phyloP scores from a whole-genome alignment of 352 stramenopile genomes.

The Aphanomyces astaci region DNA sequence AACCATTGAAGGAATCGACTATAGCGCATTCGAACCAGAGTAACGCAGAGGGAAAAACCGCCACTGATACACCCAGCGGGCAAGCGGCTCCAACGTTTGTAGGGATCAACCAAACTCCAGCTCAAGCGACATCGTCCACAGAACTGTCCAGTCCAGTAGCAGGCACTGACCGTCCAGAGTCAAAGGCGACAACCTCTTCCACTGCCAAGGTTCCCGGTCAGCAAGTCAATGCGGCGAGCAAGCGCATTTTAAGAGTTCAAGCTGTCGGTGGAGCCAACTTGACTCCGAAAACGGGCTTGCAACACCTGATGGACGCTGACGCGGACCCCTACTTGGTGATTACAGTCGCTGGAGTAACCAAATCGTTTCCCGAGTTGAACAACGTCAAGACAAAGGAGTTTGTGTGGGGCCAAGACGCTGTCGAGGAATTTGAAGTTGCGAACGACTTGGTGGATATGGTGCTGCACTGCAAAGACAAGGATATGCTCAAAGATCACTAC shows the following conservation, averaged over 20 bases:
- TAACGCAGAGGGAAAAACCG: neutral
- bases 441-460: constrained; percentile 24
- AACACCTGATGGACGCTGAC: constrained; percentile 32
- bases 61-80: neutral
- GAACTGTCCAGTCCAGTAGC: too few species aligned
- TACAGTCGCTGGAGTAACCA: constrained; percentile 27
- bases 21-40: neutral
- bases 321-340: constrained; percentile 43
- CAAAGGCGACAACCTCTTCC: too few species aligned
- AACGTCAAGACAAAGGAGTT: constrained; percentile 43
- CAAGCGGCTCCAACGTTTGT: too few species aligned
- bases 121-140: too few species aligned
- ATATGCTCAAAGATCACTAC: constrained; percentile 39
- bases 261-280: constrained; percentile 13
- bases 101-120: too few species aligned
- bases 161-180: too few species aligned
- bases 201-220: too few species aligned
- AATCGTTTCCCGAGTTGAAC: constrained; percentile 30
- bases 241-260: constrained; percentile 5
- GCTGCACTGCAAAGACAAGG: constrained; percentile 43
- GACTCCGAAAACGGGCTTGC: neutral
- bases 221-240: too few species aligned
- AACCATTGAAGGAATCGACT: neutral
- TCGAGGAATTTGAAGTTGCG: constrained; percentile 31
- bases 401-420: constrained; percentile 33